phyloP scores from a whole-genome alignment of 192 early-diverging fungal species.

The Gamsiella multidivaricata region DNA sequence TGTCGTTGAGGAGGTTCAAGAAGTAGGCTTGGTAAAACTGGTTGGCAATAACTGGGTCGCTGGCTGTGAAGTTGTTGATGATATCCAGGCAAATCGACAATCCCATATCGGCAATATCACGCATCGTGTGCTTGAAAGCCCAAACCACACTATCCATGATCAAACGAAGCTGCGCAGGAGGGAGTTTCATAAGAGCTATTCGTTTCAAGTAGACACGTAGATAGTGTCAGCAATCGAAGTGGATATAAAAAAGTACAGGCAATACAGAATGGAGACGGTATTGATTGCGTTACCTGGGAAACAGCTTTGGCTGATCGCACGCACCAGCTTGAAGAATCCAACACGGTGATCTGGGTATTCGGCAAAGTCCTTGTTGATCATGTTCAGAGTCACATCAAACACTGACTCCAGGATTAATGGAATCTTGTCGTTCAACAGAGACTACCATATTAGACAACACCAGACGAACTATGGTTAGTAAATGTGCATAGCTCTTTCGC shows the following conservation, averaged over 20 bases:
- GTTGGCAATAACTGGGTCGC: conserved; percentile 80
- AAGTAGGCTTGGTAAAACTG: conserved; percentile 94
- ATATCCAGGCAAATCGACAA: conserved; percentile 89
- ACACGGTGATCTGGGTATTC: conserved; percentile 97
- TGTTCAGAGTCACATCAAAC: conserved; percentile 96
- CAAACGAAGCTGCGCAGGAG: conserved; percentile 88
- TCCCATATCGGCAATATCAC: conserved; percentile 95
- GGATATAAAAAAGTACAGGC: conserved; percentile 7
- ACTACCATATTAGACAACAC: conserved; percentile 42
- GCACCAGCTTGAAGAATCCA: conserved; percentile 93
- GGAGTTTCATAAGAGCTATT: conserved; percentile 83
- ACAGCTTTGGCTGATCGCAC: conserved; percentile 91
- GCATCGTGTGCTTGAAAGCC: conserved; percentile 99
- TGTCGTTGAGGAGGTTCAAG: conserved; percentile 91
- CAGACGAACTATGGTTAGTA: conserved; percentile 8
- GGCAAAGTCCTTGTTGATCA: conserved; percentile 99
- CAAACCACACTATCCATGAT: conserved; percentile 96
- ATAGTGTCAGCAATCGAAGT: not conserved
- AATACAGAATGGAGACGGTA: too few species aligned
- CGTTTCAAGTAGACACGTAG: not conserved
- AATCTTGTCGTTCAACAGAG: conserved; percentile 85
- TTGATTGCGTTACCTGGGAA: conserved; percentile 74
- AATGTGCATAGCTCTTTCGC: not conserved
- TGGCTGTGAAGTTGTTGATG: conserved; percentile 84
- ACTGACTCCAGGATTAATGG: conserved; percentile 90